Evolutionary conservation across 768 basidiomycete species (phyloP).

Genomic region (Suillus paluster): DNA sequence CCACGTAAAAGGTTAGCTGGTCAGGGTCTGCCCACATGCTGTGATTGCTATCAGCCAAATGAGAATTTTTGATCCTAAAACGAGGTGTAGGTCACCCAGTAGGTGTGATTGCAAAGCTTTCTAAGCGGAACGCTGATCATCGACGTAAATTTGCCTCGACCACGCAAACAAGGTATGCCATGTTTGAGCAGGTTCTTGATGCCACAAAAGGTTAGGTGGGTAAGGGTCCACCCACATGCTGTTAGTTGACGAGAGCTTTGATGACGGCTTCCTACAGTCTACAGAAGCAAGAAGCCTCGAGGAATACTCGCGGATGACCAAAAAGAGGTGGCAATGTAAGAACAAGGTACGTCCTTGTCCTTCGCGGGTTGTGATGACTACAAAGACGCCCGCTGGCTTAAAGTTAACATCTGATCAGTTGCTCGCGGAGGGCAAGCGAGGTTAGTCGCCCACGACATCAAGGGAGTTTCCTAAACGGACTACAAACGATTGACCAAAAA

Average conservation of each 20-base stretch:
- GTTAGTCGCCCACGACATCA: slow-evolving; percentile 1
- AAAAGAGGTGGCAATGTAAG: slow-evolving; percentile 25
- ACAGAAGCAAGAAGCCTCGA: slow-evolving; percentile 14
- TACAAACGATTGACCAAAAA: slow-evolving; percentile 42
- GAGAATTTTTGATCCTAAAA: slow-evolving; percentile 12
- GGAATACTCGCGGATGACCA: slow-evolving; percentile 4
- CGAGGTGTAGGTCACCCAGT: neutral
- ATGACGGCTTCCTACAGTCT: slow-evolving; percentile 18
- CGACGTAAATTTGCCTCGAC: neutral
- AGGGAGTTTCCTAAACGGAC: slow-evolving; percentile 32
- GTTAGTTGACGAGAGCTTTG: too few species aligned
- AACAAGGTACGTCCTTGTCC: slow-evolving; percentile 27
- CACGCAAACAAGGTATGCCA: slow-evolving; percentile 24
- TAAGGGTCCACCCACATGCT: slow-evolving; percentile 10
- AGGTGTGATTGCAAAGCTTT: too few species aligned
- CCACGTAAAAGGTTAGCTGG: slow-evolving; percentile 16
- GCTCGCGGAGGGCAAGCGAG: slow-evolving; percentile 17
- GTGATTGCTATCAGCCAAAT: slow-evolving; percentile 25
- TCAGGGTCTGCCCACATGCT: slow-evolving; percentile 15
- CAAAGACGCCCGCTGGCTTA: slow-evolving; percentile 16
- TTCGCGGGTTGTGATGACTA: slow-evolving; percentile 35
- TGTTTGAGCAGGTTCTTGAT: slow-evolving; percentile 21
- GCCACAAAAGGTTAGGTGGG: slow-evolving; percentile 16
- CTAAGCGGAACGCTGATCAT: neutral
- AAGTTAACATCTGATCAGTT: slow-evolving; percentile 24